Percentiles rank a stretch among this genome's conserved stretches.
Conservation (phyloP, 768 basidiomycete genomes). For the Lactarius deliciosus region DNA sequence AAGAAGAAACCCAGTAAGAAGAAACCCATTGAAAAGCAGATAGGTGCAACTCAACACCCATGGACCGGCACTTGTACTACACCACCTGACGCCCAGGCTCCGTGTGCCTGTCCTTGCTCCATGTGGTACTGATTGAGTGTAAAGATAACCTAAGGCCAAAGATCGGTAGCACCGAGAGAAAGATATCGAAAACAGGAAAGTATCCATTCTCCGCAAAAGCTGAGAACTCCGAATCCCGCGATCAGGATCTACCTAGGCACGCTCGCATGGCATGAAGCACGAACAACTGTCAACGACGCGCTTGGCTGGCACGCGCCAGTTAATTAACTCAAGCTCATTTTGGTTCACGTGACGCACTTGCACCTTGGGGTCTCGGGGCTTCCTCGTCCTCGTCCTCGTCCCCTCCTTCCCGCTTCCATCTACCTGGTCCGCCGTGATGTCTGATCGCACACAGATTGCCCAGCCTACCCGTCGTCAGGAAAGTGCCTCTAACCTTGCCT, state of each 20-base stretch:
- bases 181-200: no score
- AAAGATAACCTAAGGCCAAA: not conserved
- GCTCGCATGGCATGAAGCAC: no score
- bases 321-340: not conserved
- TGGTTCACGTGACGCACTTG: not conserved
- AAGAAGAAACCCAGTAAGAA: no score
- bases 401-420: slow-evolving; percentile 31
- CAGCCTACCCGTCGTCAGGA: slow-evolving; percentile 1
- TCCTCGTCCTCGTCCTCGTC: not conserved
- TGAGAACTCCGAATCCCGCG: not conserved
- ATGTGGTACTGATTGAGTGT: not conserved
- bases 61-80: not conserved
- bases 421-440: slow-evolving; percentile 4
- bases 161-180: no score
- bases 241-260: not conserved
- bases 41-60: not conserved
- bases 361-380: no score
- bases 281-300: no score
- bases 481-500: slow-evolving; percentile 38
- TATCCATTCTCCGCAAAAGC: no score
- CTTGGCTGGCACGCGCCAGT: not conserved
- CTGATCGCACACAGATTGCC: not conserved
- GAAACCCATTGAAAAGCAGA: no score
- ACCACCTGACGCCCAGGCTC: no score
- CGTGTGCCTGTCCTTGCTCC: no score